A percentile compares a stretch with the other conserved stretches of the same genome.
These are phyloP conservation scores for Pythium brachiatum DNA, from an alignment of 352 stramenopile species.

Conservation along the genomic window DNA sequence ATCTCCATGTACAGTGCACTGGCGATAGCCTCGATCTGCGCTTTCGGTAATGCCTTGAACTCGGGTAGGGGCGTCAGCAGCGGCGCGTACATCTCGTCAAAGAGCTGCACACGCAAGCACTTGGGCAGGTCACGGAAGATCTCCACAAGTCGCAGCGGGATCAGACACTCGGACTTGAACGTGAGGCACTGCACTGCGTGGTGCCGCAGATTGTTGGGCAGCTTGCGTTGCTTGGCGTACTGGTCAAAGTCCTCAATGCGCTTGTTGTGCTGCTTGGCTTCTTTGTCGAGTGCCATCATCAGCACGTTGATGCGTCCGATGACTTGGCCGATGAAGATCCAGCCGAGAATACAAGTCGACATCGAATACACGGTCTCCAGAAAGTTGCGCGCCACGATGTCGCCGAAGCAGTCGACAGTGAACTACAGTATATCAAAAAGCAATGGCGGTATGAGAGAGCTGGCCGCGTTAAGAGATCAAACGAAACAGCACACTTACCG, in stretches of 20 bases:
- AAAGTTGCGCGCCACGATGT: slow-evolving; percentile 62
- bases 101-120: slow-evolving; percentile 37
- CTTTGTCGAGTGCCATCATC: slow-evolving; percentile 67
- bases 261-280: slow-evolving; percentile 47
- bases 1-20: slow-evolving; percentile 55
- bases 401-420: slow-evolving; percentile 75
- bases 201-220: slow-evolving; percentile 40
- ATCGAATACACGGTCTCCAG: slow-evolving; percentile 56
- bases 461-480: background rate
- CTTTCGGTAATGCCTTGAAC: slow-evolving; percentile 33
- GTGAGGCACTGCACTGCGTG: slow-evolving; percentile 47
- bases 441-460: background rate
- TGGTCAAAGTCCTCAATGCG: slow-evolving; percentile 65
- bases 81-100: slow-evolving; percentile 50
- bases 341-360: slow-evolving; percentile 67
- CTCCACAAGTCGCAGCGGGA: slow-evolving; percentile 35
- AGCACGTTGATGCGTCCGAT: slow-evolving; percentile 66
- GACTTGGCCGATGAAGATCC: slow-evolving; percentile 76
- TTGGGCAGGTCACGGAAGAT: slow-evolving; percentile 51
- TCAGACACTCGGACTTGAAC: slow-evolving; percentile 51
- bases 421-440: slow-evolving; percentile 36
- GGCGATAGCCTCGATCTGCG: slow-evolving; percentile 51
- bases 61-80: slow-evolving; percentile 35
- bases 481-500: slow-evolving; percentile 32
- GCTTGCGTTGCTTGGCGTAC: slow-evolving; percentile 53